Conservation (phyloP, 1,139 yeast species). For the Schwanniomyces etchellsii region DNA sequence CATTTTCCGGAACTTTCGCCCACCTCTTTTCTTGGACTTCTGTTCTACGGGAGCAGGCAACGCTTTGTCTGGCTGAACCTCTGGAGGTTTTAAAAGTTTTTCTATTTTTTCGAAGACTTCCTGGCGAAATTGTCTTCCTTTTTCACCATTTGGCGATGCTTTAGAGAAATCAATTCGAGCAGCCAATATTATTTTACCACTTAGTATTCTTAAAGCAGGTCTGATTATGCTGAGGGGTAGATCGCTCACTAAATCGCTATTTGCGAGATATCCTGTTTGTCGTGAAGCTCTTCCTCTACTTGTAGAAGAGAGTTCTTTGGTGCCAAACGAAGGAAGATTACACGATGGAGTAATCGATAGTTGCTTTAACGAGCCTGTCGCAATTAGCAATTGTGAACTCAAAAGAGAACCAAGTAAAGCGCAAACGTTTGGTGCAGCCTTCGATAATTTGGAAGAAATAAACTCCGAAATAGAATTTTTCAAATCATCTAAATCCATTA, state of each 20-base stretch:
- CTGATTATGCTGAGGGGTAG: slow-evolving; percentile 56
- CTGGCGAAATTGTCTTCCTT: slow-evolving; percentile 53
- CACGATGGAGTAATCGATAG: slow-evolving; percentile 75
- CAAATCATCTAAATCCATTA: slow-evolving; percentile 42
- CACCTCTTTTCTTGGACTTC: slow-evolving; percentile 82
- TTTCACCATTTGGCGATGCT: slow-evolving; percentile 42
- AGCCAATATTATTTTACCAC: slow-evolving; percentile 78
- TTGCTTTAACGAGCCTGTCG: slow-evolving; percentile 66
- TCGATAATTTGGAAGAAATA: slow-evolving; percentile 51
- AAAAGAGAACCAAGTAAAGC: slow-evolving; percentile 68
- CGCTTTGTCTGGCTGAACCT: slow-evolving; percentile 61
- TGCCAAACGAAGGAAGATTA: slow-evolving; percentile 76
- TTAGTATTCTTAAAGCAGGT: slow-evolving; percentile 71
- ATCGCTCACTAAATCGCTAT: slow-evolving; percentile 46
- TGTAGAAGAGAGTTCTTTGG: slow-evolving; percentile 44
- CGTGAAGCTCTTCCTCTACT: slow-evolving; percentile 33
- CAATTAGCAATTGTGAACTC: slow-evolving; percentile 69
- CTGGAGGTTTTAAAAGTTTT: slow-evolving; percentile 76
- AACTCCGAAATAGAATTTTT: slow-evolving; percentile 43
- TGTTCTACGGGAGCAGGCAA: slow-evolving; percentile 78
- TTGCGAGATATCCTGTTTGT: slow-evolving; percentile 62
- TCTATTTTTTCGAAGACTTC: slow-evolving; percentile 64
- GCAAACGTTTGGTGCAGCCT: slow-evolving; percentile 76
- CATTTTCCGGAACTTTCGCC: slow-evolving; percentile 70
- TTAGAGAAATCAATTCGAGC: slow-evolving; percentile 68